These are phyloP conservation scores for Fabrea salina DNA, from an alignment of 169 alveolate species.

Conservation along the genomic window DNA sequence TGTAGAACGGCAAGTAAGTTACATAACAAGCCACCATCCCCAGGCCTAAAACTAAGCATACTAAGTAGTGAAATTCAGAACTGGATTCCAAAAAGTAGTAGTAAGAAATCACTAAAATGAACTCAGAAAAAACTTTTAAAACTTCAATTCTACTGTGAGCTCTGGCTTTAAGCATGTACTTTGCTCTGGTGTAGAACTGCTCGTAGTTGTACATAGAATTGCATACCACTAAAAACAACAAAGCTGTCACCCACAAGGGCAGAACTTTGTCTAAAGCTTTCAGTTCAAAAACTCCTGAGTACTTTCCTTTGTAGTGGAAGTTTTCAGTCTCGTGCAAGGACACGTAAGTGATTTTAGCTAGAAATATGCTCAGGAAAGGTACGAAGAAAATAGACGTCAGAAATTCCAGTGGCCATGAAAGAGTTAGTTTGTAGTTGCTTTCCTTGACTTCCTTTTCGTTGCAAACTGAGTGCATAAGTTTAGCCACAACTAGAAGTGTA, in stretches of 20 bases:
- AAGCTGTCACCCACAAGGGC: neutral
- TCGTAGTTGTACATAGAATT: neutral
- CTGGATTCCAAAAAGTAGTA: neutral
- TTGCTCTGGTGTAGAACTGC: neutral
- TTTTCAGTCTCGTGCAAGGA: neutral
- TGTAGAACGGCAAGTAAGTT: neutral
- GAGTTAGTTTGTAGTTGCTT: neutral
- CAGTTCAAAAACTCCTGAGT: neutral
- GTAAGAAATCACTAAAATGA: neutral
- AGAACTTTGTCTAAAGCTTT: neutral
- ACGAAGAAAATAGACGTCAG: neutral
- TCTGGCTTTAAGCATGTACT: neutral
- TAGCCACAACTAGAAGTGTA: neutral
- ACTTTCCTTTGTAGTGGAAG: neutral
- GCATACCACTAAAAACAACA: neutral
- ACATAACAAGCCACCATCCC: neutral
- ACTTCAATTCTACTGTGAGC: conserved; percentile 22
- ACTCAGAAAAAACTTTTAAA: neutral
- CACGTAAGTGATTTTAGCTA: neutral
- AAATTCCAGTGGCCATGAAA: neutral
- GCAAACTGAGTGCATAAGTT: neutral
- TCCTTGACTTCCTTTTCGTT: neutral
- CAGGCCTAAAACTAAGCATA: neutral
- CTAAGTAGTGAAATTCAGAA: neutral
- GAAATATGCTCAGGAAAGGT: conserved; percentile 8